Conservation (phyloP, 768 basidiomycete species). For the Lepiota venenata region DNA sequence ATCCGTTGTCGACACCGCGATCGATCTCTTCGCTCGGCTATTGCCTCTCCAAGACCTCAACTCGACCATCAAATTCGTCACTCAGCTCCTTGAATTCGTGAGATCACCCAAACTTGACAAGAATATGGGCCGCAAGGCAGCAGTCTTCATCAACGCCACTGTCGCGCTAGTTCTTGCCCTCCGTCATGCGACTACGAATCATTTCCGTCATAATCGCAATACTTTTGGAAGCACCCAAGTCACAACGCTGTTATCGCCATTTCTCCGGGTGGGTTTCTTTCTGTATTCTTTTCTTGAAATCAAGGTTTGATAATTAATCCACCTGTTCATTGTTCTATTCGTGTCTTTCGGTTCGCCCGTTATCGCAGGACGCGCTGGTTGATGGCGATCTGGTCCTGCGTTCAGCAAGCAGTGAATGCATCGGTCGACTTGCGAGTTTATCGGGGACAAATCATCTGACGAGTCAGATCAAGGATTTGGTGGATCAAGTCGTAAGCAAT, state of each 20-base stretch:
- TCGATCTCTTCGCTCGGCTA: slow-evolving; percentile 81
- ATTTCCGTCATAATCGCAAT: slow-evolving; percentile 59
- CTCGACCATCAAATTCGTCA: slow-evolving; percentile 50
- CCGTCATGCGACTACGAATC: slow-evolving; percentile 46
- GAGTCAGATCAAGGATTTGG: slow-evolving; percentile 82
- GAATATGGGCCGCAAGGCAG: slow-evolving; percentile 83
- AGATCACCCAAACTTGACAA: slow-evolving; percentile 80
- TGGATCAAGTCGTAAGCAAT: slow-evolving; percentile 92
- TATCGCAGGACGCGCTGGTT: slow-evolving; percentile 66
- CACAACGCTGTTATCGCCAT: slow-evolving; percentile 55
- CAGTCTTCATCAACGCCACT: slow-evolving; percentile 76
- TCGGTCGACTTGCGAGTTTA: slow-evolving; percentile 83
- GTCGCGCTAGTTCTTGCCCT: slow-evolving; percentile 73
- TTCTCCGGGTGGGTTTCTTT: slow-evolving; percentile 63
- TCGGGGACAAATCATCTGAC: slow-evolving; percentile 84
- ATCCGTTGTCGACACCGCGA: slow-evolving; percentile 82
- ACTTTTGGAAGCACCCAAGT: slow-evolving; percentile 65
- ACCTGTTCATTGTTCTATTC: too few species aligned
- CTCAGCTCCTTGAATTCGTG: slow-evolving; percentile 59
- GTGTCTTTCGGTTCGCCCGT: not conserved
- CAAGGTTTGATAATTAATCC: slow-evolving; percentile 5
- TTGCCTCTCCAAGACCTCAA: slow-evolving; percentile 74
- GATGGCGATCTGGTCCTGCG: slow-evolving; percentile 80
- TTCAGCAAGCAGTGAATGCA: slow-evolving; percentile 77
- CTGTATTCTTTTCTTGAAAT: not conserved